These are phyloP conservation scores for Auricularia sp. DNA, from an alignment of 768 basidiomycete species.

Conservation along the genomic window DNA sequence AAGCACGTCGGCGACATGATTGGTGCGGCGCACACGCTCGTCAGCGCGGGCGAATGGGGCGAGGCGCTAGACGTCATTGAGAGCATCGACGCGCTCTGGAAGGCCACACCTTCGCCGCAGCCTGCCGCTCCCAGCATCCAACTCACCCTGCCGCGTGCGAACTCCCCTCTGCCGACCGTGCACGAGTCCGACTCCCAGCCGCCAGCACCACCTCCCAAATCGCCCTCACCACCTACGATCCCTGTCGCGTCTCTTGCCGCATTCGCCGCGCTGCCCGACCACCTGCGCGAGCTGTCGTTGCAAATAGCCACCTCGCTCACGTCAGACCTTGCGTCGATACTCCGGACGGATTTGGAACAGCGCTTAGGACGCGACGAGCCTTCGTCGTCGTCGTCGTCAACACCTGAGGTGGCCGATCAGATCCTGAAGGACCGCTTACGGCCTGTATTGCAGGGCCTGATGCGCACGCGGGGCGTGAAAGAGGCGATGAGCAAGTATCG, in stretches of 20 bases:
- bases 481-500: constrained; percentile 63
- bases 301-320: constrained; percentile 73
- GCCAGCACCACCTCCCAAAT: constrained; percentile 14
- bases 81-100: constrained; percentile 53
- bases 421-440: constrained; percentile 53
- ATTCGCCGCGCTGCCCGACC: constrained; percentile 64
- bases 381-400: background rate
- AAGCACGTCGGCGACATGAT: constrained; percentile 70
- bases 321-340: constrained; percentile 61
- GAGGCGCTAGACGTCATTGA: constrained; percentile 73
- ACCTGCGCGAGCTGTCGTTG: constrained; percentile 58
- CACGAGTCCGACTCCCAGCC: constrained; percentile 26
- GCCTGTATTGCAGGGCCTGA: constrained; percentile 69
- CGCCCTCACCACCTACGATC: constrained; percentile 25
- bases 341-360: constrained; percentile 55
- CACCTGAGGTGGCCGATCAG: constrained; percentile 23
- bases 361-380: constrained; percentile 29
- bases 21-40: constrained; percentile 57
- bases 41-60: constrained; percentile 80
- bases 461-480: constrained; percentile 59
- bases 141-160: constrained; percentile 3
- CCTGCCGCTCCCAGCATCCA: constrained; percentile 12
- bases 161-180: constrained; percentile 28
- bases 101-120: constrained; percentile 10
- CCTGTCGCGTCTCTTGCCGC: constrained; percentile 62